Evolutionary conservation across 768 basidiomycete genomes (phyloP).

Genomic region (Pluteus cervinus): DNA sequence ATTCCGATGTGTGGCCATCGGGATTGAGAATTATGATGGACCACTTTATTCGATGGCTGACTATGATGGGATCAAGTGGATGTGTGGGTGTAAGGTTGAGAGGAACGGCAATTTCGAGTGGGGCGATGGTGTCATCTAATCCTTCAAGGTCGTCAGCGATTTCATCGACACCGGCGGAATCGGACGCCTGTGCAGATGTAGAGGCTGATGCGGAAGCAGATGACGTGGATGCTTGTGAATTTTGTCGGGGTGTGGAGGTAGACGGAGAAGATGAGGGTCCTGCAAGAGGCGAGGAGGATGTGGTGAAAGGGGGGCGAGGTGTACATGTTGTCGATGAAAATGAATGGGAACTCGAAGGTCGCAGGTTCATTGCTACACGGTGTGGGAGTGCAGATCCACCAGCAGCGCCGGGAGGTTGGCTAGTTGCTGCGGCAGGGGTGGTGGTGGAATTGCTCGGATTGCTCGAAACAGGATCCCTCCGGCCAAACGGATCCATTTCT

Average conservation of each 20-base stretch:
- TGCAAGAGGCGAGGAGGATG: constrained; percentile 4
- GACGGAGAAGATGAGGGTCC: constrained; percentile 4
- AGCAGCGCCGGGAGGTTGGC: not conserved
- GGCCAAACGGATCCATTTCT: constrained; percentile 23
- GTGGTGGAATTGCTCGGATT: not conserved
- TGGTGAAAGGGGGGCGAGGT: not conserved
- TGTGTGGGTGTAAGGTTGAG: constrained; percentile 63
- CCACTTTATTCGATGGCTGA: constrained; percentile 81
- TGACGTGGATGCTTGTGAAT: constrained; percentile 3
- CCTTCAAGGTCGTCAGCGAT: constrained; percentile 6
- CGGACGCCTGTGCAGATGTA: not conserved
- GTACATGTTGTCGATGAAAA: too few relatives aligned
- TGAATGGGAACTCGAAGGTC: too few relatives aligned
- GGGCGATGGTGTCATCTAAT: constrained; percentile 50
- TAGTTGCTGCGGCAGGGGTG: not conserved
- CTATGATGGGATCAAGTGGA: constrained; percentile 63
- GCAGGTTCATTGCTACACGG: too few relatives aligned
- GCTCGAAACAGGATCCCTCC: not conserved
- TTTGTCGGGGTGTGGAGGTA: not conserved
- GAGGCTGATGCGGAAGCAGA: constrained; percentile 1
- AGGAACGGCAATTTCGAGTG: constrained; percentile 57
- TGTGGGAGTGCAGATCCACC: not conserved
- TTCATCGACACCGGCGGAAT: constrained; percentile 3
- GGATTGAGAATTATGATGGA: constrained; percentile 72
- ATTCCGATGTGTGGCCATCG: constrained; percentile 90